These are phyloP conservation scores for Fonsecaea multimorphosa DNA, from an alignment of 2,329 filamentous ascomycete species.

Conservation along the genomic window DNA sequence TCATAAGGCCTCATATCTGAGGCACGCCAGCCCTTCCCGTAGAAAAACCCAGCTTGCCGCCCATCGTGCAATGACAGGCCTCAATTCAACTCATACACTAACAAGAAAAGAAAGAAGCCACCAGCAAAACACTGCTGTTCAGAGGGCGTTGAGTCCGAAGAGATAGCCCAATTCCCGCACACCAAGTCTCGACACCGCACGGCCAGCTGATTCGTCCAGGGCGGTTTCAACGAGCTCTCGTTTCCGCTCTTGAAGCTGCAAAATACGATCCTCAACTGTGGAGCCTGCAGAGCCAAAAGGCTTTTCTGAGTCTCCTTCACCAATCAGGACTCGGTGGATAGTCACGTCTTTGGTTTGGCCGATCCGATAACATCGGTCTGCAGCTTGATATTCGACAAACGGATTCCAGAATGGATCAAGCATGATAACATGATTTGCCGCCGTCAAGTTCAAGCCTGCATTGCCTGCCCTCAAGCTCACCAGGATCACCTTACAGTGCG, in stretches of 20 bases:
- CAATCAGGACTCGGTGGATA: constrained; percentile 79
- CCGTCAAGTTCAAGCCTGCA: constrained; percentile 82
- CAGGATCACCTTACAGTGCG: constrained; percentile 71
- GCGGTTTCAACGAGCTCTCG: constrained; percentile 76
- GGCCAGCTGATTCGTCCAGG: constrained; percentile 75
- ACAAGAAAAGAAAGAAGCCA: neutral
- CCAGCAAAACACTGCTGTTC: neutral
- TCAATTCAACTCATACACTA: neutral
- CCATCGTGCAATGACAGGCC: neutral
- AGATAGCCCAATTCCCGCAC: constrained; percentile 72
- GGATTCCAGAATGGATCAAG: constrained; percentile 96
- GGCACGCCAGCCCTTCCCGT: neutral
- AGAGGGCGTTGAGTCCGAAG: constrained; percentile 55
- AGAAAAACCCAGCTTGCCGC: neutral
- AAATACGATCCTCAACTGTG: constrained; percentile 88
- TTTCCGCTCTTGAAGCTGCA: constrained; percentile 79
- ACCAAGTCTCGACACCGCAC: constrained; percentile 70
- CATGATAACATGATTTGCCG: constrained; percentile 84
- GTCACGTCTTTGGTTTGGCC: constrained; percentile 76
- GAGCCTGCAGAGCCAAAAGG: constrained; percentile 15
- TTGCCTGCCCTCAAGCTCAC: constrained; percentile 82
- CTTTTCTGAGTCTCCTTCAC: constrained; percentile 48
- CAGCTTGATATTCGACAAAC: constrained; percentile 80
- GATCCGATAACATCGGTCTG: constrained; percentile 87
- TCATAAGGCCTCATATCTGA: neutral